A percentile compares a stretch with the other conserved stretches of the same genome.
Evolutionary conservation across 305 asterid genomes (phyloP).

Genomic region (Fraxinus angustifolia): DNA sequence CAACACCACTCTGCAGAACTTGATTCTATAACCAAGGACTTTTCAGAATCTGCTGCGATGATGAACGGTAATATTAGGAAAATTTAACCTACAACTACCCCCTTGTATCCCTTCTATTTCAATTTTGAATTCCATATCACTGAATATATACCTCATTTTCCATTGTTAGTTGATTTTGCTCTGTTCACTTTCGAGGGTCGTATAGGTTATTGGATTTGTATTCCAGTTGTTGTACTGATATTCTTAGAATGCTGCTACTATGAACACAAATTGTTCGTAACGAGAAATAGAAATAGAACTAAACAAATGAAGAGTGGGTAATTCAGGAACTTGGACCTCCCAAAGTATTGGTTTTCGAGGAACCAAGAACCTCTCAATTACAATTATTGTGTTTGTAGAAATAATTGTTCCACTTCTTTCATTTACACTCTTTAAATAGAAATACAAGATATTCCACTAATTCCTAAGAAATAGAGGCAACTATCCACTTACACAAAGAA

Average conservation of each 20-base stretch:
- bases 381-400: background rate
- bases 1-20: conserved; percentile 15
- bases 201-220: background rate
- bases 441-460: too few species aligned
- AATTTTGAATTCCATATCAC: background rate
- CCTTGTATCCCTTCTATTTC: background rate
- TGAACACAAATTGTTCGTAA: background rate
- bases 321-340: background rate
- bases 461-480: too few species aligned
- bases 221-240: background rate
- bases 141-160: background rate
- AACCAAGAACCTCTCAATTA: background rate
- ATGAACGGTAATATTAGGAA: conserved; percentile 39
- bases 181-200: background rate
- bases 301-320: background rate
- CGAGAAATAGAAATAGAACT: background rate
- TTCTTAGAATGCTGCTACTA: background rate
- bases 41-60: conserved; percentile 23
- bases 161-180: background rate
- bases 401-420: background rate
- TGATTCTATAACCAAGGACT: background rate
- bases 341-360: background rate
- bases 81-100: background rate
- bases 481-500: too few species aligned
- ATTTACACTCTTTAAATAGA: too few species aligned